A percentile compares a stretch with the other conserved stretches of the same genome.
Evolutionary conservation across 352 stramenopile genomes (phyloP).

Genomic region (Pythium folliculosum): DNA sequence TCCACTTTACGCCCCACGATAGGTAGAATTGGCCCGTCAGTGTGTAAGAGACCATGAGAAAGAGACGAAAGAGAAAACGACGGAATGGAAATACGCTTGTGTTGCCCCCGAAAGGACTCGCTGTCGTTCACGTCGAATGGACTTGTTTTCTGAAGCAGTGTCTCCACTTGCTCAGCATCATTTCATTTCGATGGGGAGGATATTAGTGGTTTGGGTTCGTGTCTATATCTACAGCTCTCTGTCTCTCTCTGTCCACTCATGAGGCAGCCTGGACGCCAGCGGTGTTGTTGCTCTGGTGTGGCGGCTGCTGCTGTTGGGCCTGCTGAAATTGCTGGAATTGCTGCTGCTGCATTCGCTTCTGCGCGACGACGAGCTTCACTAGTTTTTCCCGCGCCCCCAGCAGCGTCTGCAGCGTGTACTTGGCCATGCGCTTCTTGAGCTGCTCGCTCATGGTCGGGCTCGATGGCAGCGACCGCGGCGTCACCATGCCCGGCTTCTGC

Average conservation of each 20-base stretch:
- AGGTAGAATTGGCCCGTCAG: slow-evolving; percentile 5
- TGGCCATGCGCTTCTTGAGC: slow-evolving; percentile 73
- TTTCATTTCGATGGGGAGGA: no score
- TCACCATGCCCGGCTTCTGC: slow-evolving; percentile 81
- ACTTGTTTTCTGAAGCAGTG: no score
- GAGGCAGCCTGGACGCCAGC: not conserved
- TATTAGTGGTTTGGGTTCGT: no score
- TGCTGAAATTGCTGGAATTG: slow-evolving; percentile 31
- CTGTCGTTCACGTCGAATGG: no score
- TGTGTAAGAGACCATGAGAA: slow-evolving; percentile 2
- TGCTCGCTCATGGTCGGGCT: slow-evolving; percentile 71
- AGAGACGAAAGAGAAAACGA: slow-evolving; percentile 1
- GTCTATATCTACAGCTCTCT: not conserved
- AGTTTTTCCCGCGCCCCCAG: slow-evolving; percentile 65
- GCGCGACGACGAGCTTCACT: slow-evolving; percentile 43
- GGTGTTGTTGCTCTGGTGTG: slow-evolving; percentile 3
- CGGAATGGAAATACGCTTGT: not conserved
- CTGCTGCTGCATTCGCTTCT: slow-evolving; percentile 26
- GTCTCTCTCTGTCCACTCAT: not conserved
- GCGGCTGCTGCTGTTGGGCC: no score
- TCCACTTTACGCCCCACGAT: not conserved
- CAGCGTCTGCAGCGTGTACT: slow-evolving; percentile 76
- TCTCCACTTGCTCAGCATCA: no score
- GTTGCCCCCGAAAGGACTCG: no score
- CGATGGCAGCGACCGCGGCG: slow-evolving; percentile 66